Percentiles rank a stretch among this genome's conserved stretches.
These are phyloP conservation scores for Aspergillus homomorphus DNA, from an alignment of 495 filamentous ascomycete genomes.

Conservation along the genomic window DNA sequence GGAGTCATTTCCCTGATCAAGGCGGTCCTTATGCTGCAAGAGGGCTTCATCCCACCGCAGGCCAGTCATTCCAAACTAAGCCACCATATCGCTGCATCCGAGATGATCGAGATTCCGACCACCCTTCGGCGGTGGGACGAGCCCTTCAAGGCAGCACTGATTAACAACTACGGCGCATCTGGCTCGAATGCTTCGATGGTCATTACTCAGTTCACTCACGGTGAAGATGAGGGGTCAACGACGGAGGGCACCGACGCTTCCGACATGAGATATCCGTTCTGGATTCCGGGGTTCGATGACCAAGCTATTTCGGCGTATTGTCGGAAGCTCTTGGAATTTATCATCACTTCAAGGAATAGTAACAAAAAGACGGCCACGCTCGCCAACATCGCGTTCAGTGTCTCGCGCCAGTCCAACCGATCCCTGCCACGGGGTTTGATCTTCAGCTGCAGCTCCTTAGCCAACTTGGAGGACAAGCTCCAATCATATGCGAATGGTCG, in stretches of 20 bases:
- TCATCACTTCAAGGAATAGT: too few relatives aligned
- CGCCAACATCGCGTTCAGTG: slow-evolving; percentile 34
- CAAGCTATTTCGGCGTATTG: background rate
- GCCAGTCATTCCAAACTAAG: slow-evolving; percentile 39
- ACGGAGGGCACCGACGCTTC: background rate
- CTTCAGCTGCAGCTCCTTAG: slow-evolving; percentile 30
- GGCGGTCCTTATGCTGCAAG: slow-evolving; percentile 45
- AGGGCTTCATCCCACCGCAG: slow-evolving; percentile 36
- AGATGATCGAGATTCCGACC: slow-evolving; percentile 35
- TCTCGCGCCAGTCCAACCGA: slow-evolving; percentile 35
- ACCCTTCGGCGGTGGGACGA: slow-evolving; percentile 27
- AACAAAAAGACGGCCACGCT: too few relatives aligned
- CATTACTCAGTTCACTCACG: slow-evolving; percentile 19
- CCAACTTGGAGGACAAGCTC: slow-evolving; percentile 34
- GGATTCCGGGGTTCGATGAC: slow-evolving; percentile 5
- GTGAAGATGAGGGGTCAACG: too few relatives aligned
- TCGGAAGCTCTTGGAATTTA: too few relatives aligned
- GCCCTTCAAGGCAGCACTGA: slow-evolving; percentile 30
- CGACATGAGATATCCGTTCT: slow-evolving; percentile 1
- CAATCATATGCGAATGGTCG: too few relatives aligned
- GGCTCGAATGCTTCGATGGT: slow-evolving; percentile 38
- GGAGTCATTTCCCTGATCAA: slow-evolving; percentile 46
- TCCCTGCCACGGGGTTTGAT: slow-evolving; percentile 29
- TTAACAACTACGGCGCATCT: slow-evolving; percentile 47
- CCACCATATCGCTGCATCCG: slow-evolving; percentile 24